Percentiles rank a stretch among this genome's conserved stretches.
These are phyloP conservation scores for Cadophora sp. DNA, from an alignment of 2,329 filamentous ascomycete species.

Conservation along the genomic window DNA sequence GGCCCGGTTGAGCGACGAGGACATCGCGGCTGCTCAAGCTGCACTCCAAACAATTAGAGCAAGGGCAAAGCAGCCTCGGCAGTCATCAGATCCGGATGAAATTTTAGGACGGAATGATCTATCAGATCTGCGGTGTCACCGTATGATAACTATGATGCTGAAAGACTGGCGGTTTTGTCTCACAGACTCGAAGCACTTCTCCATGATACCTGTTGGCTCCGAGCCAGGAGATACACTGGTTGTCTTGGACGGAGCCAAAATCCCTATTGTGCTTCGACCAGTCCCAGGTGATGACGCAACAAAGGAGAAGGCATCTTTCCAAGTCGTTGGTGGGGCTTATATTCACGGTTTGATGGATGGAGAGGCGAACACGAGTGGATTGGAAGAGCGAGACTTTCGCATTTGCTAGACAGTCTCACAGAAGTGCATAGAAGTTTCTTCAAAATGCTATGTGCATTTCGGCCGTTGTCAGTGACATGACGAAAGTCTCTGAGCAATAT, in stretches of 20 bases:
- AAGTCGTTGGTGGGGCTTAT: neutral
- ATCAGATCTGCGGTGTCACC: neutral
- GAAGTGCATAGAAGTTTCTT: too few relatives aligned
- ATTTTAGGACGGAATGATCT: neutral
- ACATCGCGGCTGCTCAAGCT: neutral
- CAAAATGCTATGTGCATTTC: too few relatives aligned
- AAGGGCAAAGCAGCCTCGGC: neutral
- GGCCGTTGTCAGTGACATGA: too few relatives aligned
- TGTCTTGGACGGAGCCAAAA: conserved; percentile 3
- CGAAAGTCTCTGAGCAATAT: too few relatives aligned
- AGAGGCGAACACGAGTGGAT: neutral
- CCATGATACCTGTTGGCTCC: neutral
- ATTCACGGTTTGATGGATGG: conserved; percentile 14
- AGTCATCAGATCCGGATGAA: neutral
- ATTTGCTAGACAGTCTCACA: neutral
- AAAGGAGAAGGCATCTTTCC: neutral
- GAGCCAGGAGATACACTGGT: neutral
- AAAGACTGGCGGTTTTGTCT: neutral
- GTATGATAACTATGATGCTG: neutral
- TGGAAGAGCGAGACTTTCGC: neutral
- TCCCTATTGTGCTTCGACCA: neutral
- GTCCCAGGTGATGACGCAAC: neutral
- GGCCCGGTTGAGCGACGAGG: neutral
- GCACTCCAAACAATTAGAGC: neutral
- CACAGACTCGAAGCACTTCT: conserved; percentile 3